phyloP scores from a whole-genome alignment of 164 flowering plant species.

The Piper betle region DNA sequence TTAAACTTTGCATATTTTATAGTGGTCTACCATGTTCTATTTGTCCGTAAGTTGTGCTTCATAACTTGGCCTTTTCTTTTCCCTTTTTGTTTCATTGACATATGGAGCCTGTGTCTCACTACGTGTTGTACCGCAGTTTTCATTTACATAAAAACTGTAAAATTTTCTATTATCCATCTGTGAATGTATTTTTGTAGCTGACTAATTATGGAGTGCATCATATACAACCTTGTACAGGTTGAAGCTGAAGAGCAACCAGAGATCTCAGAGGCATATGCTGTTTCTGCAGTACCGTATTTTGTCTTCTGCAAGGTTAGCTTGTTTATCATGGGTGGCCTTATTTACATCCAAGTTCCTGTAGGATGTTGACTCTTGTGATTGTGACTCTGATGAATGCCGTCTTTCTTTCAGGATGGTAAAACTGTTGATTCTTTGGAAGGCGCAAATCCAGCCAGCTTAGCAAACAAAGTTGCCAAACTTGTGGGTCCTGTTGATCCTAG shows the following conservation, averaged over 20 bases:
- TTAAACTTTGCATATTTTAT: no score
- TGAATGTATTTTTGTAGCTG: neutral
- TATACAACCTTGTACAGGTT: conserved; percentile 33
- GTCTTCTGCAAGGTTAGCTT: conserved; percentile 65
- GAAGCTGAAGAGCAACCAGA: conserved; percentile 98
- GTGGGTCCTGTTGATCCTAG: conserved; percentile 39
- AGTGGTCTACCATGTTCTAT: no score
- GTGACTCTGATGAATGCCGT: neutral
- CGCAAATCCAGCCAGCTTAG: conserved; percentile 85
- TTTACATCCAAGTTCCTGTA: neutral
- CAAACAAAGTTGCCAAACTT: conserved; percentile 79
- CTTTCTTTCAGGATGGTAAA: conserved; percentile 55
- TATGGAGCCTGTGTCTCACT: no score
- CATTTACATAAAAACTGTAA: no score
- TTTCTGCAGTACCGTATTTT: conserved; percentile 84
- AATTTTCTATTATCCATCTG: neutral
- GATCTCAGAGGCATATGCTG: conserved; percentile 75
- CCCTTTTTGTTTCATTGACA: no score
- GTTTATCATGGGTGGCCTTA: neutral
- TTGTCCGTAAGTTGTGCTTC: no score
- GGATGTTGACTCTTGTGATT: neutral
- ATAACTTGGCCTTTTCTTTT: no score
- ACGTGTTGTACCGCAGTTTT: no score
- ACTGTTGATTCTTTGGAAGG: conserved; percentile 72
- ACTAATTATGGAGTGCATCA: no score